Evolutionary conservation across 129 eudicot genomes (phyloP).

Genomic region (Artemisia tridentata): DNA sequence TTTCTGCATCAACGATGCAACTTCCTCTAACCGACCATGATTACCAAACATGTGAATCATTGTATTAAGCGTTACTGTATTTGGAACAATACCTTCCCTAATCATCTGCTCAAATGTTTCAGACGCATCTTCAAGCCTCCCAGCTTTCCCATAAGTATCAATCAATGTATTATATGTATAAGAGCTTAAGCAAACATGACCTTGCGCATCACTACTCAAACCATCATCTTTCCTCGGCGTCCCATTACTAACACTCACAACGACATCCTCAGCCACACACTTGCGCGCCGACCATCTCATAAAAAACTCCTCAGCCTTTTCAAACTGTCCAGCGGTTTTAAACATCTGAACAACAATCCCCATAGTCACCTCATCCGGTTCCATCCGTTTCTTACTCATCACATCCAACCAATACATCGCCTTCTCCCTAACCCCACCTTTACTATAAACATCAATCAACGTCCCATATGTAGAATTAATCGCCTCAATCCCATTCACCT

Average conservation of each 20-base stretch:
- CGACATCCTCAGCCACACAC: constrained; percentile 11
- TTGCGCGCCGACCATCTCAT: constrained; percentile 60
- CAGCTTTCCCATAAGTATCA: constrained; percentile 89
- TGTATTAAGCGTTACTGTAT: constrained; percentile 79
- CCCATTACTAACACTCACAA: neutral
- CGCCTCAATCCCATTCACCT: constrained; percentile 38
- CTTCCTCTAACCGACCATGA: constrained; percentile 64
- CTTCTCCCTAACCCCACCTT: constrained; percentile 65
- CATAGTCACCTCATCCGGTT: constrained; percentile 81
- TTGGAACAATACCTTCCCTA: constrained; percentile 60
- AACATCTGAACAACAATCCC: constrained; percentile 77
- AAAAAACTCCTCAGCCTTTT: constrained; percentile 70
- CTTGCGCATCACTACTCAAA: constrained; percentile 21
- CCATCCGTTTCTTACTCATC: constrained; percentile 65
- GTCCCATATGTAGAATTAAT: constrained; percentile 85
- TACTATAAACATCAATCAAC: constrained; percentile 84
- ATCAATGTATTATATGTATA: constrained; percentile 76
- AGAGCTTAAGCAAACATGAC: constrained; percentile 49
- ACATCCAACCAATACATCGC: constrained; percentile 59
- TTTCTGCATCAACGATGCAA: constrained; percentile 51
- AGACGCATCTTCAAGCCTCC: constrained; percentile 59
- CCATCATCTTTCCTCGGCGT: neutral
- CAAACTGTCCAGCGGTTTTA: constrained; percentile 74
- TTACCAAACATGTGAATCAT: constrained; percentile 87
- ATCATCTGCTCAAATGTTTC: constrained; percentile 64